Evolutionary conservation across 768 basidiomycete species (phyloP), one percentile per base, ranked within the genome.

Genomic region (Multifurca ochricompacta): DNA sequence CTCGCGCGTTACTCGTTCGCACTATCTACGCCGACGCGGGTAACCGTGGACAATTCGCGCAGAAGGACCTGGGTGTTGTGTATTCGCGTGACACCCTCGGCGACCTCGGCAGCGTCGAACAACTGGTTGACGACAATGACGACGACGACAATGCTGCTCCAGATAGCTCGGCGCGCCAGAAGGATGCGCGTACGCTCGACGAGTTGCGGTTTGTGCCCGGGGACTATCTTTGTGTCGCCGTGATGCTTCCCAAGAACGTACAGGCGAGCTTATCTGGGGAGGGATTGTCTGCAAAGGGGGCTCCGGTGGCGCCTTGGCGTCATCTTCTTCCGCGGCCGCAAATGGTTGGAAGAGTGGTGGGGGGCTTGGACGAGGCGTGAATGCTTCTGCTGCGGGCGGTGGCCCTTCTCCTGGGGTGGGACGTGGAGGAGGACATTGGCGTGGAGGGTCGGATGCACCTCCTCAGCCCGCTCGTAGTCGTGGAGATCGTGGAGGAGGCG

Each of bases 21-120:
- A 80, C 86, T 8, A 79, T 91, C 45, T 90, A 84, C 59, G 86
- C 85, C 4, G 89, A 90, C 65, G 73, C 81, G 8, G 75, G 78
- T 6, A 80, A 79, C 67, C 81, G 83, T 59, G 88, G 87, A 5
- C 77, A 80, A 14, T 86, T 83, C 59, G 72, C 81, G 0, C 78
- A 80, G 65, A 90, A 90, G 70, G 89, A 91, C 39, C 78, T 91
- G 39, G 89, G 89, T 25, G 77, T 78, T 63, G 83, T 91, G 35
- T 86, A 87, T 68, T 87, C 87, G 40, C 82, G 88, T 58, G 90
- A 91, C 69, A 85, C 91, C 59, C 78, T 89, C 2, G 87, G 87
- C 44, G 88, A 89, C 66, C 83, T 85, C 3, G 87, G 87, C 31
- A 68, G 82, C 1, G 66, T 85, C 19, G 73, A 75, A 0, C 77